A percentile compares a stretch with the other conserved stretches of the same genome.
phyloP scores from a whole-genome alignment of 2,329 filamentous ascomycete species.

The Calycina herbarum region DNA sequence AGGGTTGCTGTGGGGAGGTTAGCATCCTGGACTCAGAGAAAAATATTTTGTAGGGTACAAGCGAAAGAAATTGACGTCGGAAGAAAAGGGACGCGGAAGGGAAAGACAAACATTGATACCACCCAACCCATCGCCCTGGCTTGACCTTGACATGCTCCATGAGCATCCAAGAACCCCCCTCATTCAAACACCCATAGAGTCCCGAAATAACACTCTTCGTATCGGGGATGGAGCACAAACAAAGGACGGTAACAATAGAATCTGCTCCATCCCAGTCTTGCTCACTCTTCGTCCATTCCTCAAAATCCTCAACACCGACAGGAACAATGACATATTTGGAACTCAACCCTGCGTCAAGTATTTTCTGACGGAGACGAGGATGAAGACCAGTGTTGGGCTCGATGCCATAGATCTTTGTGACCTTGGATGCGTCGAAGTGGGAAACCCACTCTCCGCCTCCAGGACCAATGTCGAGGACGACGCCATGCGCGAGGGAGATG shows the following conservation, averaged over 20 bases:
- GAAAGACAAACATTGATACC: slow-evolving; percentile 32
- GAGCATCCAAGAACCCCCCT: slow-evolving; percentile 33
- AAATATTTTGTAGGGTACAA: too few relatives aligned
- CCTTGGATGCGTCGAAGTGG: slow-evolving; percentile 43
- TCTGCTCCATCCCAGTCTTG: slow-evolving; percentile 26
- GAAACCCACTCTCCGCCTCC: slow-evolving; percentile 63
- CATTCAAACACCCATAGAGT: slow-evolving; percentile 31
- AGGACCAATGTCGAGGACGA: slow-evolving; percentile 57
- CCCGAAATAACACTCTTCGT: slow-evolving; percentile 30
- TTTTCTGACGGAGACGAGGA: slow-evolving; percentile 45
- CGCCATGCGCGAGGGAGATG: slow-evolving; percentile 25
- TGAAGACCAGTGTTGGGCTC: slow-evolving; percentile 62
- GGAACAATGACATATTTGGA: slow-evolving; percentile 62
- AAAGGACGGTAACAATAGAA: slow-evolving; percentile 33
- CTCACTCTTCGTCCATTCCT: slow-evolving; percentile 46
- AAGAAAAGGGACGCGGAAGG: too few relatives aligned
- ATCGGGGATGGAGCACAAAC: slow-evolving; percentile 31
- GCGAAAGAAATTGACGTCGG: neutral
- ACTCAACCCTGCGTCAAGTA: slow-evolving; percentile 53
- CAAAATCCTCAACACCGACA: slow-evolving; percentile 60
- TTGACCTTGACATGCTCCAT: slow-evolving; percentile 34
- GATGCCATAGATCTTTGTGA: slow-evolving; percentile 57
- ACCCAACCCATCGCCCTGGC: slow-evolving; percentile 22
- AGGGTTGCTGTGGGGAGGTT: slow-evolving; percentile 21
- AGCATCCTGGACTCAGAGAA: neutral